A percentile compares a stretch with the other conserved stretches of the same genome.
These are phyloP conservation scores for Persicaria tinctoria DNA, from an alignment of 148 eudicot genomes.

Conservation along the genomic window DNA sequence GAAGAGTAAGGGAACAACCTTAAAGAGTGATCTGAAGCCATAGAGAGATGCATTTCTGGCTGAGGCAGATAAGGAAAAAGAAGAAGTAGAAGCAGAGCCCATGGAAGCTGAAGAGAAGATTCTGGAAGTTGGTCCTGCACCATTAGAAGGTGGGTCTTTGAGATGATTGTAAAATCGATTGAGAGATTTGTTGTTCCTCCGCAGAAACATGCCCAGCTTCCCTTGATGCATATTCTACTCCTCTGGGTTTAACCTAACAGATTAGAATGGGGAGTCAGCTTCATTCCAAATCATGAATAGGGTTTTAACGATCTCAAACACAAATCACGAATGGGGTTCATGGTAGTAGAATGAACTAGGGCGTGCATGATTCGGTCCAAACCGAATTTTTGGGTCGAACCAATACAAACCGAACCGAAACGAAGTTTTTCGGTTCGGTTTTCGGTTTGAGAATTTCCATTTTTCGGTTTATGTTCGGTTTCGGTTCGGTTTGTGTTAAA, in stretches of 20 bases:
- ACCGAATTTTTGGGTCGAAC: too few relatives aligned
- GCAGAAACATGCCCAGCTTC: constrained; percentile 43
- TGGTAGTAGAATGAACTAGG: too few relatives aligned
- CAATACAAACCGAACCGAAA: too few relatives aligned
- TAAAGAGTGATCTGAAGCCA: constrained; percentile 39
- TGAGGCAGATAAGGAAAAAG: constrained; percentile 15
- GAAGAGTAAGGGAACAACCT: constrained; percentile 26
- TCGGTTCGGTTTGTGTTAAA: too few relatives aligned
- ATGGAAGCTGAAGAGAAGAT: constrained; percentile 29
- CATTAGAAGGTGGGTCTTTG: constrained; percentile 20
- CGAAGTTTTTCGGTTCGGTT: too few relatives aligned
- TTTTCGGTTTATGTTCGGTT: too few relatives aligned
- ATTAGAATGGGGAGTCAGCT: neutral
- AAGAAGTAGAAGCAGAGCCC: constrained; percentile 20
- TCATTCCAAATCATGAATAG: neutral
- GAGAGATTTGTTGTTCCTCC: constrained; percentile 30
- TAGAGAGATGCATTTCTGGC: constrained; percentile 30
- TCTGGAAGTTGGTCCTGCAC: constrained; percentile 26
- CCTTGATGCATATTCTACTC: constrained; percentile 26
- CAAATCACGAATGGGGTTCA: too few relatives aligned
- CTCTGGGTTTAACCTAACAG: constrained; percentile 6
- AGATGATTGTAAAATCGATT: constrained; percentile 19
- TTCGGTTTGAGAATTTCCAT: too few relatives aligned
- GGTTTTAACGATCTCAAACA: neutral
- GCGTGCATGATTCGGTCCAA: too few relatives aligned